Percentiles rank a stretch among this genome's conserved stretches.
phyloP scores from a whole-genome alignment of 2,329 filamentous ascomycete species.

The Periconia macrospinosa region DNA sequence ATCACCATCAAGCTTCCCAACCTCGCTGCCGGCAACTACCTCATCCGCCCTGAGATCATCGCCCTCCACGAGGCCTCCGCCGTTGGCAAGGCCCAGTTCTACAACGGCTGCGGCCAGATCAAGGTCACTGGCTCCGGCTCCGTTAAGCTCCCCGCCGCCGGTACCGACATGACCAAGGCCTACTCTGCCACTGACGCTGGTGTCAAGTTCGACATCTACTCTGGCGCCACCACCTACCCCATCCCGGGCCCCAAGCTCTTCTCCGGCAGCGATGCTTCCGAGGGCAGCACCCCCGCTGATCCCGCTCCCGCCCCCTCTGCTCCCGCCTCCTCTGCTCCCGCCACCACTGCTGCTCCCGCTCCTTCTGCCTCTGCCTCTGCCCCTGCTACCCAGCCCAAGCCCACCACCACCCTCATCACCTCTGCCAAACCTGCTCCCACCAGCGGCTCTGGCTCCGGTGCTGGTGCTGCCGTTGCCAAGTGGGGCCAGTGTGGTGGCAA shows the following conservation, averaged over 20 bases:
- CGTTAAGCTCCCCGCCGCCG: constrained; percentile 37
- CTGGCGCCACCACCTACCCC: constrained; percentile 38
- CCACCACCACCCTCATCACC: constrained; percentile 26
- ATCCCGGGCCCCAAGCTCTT: constrained; percentile 45
- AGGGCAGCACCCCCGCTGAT: constrained; percentile 3
- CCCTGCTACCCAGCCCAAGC: constrained; percentile 6
- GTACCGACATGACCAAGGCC: constrained; percentile 52
- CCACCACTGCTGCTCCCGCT: not conserved
- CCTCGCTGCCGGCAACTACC: constrained; percentile 48
- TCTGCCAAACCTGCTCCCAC: constrained; percentile 23
- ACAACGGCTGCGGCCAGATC: constrained; percentile 50
- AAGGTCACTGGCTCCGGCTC: constrained; percentile 40
- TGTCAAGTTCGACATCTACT: constrained; percentile 49
- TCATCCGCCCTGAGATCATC: constrained; percentile 50
- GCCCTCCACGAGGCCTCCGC: constrained; percentile 47
- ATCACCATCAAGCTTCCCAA: constrained; percentile 48
- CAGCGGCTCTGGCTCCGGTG: constrained; percentile 12
- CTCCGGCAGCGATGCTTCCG: constrained; percentile 26
- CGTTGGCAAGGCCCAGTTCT: constrained; percentile 49
- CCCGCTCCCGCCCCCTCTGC: constrained; percentile 6
- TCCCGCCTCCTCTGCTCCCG: constrained; percentile 10
- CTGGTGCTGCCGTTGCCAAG: constrained; percentile 11
- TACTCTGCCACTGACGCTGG: constrained; percentile 46
- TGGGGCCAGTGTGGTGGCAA: constrained; percentile 49
- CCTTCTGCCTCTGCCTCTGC: constrained; percentile 2